Percentiles rank a stretch among this genome's conserved stretches.
These are phyloP conservation scores for Cadophora sp. DNA, from an alignment of 2,329 filamentous ascomycete species.

Conservation along the genomic window DNA sequence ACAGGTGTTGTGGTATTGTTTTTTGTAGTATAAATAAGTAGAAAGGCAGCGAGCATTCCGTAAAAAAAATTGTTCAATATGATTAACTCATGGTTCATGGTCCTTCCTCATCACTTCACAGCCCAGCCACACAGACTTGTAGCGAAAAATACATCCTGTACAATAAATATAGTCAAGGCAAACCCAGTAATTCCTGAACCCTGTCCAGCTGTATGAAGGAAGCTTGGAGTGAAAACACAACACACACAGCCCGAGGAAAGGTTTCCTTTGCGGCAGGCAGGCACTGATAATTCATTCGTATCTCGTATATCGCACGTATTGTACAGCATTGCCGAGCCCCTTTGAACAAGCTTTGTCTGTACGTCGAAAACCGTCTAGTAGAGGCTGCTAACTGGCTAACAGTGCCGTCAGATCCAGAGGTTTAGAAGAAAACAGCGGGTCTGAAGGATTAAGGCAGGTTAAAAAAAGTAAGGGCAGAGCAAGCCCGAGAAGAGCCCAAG, in stretches of 20 bases:
- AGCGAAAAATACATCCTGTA: no score
- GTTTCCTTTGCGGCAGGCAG: neutral
- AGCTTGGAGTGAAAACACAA: no score
- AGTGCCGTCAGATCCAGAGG: constrained; percentile 7
- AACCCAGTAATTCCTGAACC: neutral
- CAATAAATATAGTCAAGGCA: neutral
- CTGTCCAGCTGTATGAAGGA: constrained; percentile 8
- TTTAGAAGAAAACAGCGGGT: neutral
- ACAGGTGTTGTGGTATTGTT: constrained; percentile 2
- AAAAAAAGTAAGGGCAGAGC: neutral
- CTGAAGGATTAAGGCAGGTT: no score
- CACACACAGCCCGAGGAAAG: neutral
- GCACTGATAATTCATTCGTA: neutral
- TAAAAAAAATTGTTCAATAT: neutral
- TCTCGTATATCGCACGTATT: neutral
- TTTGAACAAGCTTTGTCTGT: neutral
- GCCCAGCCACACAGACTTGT: no score
- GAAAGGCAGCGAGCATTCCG: neutral
- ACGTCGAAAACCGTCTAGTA: neutral
- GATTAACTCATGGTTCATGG: neutral
- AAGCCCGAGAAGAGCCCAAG: constrained; percentile 2
- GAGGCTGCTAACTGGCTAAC: constrained; percentile 10
- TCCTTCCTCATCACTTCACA: constrained; percentile 2
- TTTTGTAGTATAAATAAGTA: neutral
- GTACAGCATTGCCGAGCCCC: neutral